phyloP scores from a whole-genome alignment of 2,329 filamentous ascomycete genomes.

The Claviceps sp. region DNA sequence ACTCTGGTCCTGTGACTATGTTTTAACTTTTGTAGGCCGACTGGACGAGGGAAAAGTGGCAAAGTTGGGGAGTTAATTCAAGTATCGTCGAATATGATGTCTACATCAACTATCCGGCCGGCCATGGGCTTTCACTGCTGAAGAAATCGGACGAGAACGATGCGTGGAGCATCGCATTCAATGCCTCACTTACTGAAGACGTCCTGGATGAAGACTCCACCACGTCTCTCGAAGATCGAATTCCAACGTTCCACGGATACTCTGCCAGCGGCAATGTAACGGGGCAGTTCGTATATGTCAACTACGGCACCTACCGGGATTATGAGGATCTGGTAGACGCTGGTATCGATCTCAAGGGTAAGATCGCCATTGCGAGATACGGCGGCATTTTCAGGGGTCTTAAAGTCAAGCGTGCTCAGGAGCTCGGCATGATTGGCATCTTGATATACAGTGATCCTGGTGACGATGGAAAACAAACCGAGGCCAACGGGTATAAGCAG shows the following conservation, averaged over 20 bases:
- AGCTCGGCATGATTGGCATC: constrained; percentile 76
- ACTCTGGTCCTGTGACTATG: constrained; percentile 3
- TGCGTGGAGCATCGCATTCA: constrained; percentile 53
- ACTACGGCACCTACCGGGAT: constrained; percentile 78
- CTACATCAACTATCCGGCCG: constrained; percentile 65
- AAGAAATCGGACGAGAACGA: constrained; percentile 24
- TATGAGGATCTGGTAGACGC: constrained; percentile 69
- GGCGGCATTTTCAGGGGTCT: constrained; percentile 78
- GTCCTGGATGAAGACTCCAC: constrained; percentile 73
- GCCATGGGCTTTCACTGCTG: constrained; percentile 55
- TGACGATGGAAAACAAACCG: constrained; percentile 71
- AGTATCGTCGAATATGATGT: constrained; percentile 58
- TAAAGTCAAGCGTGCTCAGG: constrained; percentile 85
- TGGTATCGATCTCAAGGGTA: constrained; percentile 64
- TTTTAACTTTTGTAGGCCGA: constrained; percentile 32
- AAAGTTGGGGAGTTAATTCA: constrained; percentile 53
- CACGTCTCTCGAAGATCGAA: constrained; percentile 53
- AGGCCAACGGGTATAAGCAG: constrained; percentile 61
- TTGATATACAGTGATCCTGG: constrained; percentile 82
- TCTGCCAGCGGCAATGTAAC: constrained; percentile 88
- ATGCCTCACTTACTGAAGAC: constrained; percentile 74
- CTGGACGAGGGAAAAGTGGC: constrained; percentile 65
- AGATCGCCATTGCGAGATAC: constrained; percentile 79
- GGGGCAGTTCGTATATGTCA: constrained; percentile 73
- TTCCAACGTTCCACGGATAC: constrained; percentile 92